A percentile compares a stretch with the other conserved stretches of the same genome.
These are phyloP conservation scores for Triticum monococcum DNA, from an alignment of 176 grass and related monocot genomes.

Conservation along the genomic window DNA sequence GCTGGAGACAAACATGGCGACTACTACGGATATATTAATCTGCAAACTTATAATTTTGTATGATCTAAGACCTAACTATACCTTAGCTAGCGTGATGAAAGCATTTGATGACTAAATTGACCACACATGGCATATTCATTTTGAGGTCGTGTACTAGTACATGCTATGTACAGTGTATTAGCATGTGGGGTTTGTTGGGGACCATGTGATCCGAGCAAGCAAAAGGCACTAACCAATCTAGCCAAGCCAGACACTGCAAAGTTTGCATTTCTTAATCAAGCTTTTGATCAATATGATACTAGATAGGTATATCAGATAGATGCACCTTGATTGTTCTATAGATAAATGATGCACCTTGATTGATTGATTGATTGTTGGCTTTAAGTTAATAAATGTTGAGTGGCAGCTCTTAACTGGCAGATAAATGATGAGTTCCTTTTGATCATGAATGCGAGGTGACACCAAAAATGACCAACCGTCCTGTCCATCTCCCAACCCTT, in stretches of 20 bases:
- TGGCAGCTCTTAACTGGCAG: not conserved
- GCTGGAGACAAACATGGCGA: not conserved
- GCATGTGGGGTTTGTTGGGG: slow-evolving; percentile 31
- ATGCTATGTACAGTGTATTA: slow-evolving; percentile 6
- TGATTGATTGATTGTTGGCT: not conserved
- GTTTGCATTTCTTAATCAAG: not conserved
- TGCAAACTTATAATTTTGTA: not conserved
- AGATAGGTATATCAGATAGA: not conserved
- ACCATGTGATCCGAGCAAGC: slow-evolving; percentile 27
- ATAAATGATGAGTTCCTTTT: not conserved
- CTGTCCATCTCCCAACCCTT: slow-evolving; percentile 24
- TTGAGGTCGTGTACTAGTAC: not conserved
- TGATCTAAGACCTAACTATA: not conserved
- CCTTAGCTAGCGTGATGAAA: not conserved
- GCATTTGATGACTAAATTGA: slow-evolving; percentile 18
- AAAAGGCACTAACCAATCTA: not conserved
- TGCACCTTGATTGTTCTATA: not conserved
- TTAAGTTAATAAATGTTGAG: not conserved
- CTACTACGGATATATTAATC: not conserved
- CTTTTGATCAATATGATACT: not conserved
- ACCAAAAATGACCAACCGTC: slow-evolving; percentile 16
- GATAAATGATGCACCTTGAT: not conserved
- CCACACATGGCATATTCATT: not conserved
- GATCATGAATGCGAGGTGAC: not conserved
- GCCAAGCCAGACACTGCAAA: not conserved